These are phyloP conservation scores for Mortierella sp. DNA, from an alignment of 371 early-diverging fungal genomes.

Conservation along the genomic window DNA sequence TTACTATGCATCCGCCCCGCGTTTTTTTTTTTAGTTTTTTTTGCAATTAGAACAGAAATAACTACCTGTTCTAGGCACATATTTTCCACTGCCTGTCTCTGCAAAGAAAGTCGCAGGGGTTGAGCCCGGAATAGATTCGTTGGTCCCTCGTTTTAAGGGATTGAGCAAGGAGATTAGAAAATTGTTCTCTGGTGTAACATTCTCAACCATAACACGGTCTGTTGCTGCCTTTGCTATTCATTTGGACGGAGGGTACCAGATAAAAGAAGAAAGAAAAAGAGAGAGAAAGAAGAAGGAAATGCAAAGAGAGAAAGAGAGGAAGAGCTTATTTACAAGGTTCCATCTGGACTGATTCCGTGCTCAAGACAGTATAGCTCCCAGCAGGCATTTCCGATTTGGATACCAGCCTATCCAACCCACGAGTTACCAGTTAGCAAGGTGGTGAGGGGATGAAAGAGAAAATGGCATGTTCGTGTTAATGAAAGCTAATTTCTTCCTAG, in stretches of 20 bases:
- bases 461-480: too few species aligned
- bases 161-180: constrained; percentile 19
- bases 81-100: constrained; percentile 97
- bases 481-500: too few species aligned
- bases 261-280: background rate
- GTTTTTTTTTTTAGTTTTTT: background rate
- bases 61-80: constrained; percentile 91
- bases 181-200: background rate
- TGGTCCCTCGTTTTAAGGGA: constrained; percentile 62
- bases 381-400: constrained; percentile 99
- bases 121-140: constrained; percentile 65
- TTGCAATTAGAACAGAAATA: constrained; percentile 29
- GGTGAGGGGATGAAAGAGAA: too few species aligned
- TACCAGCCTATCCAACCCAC: constrained; percentile 96
- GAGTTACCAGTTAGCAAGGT: too few species aligned
- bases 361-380: constrained; percentile 99
- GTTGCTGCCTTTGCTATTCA: background rate
- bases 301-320: background rate
- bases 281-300: background rate
- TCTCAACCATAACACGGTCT: background rate
- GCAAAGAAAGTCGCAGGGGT: constrained; percentile 96
- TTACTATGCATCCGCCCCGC: background rate
- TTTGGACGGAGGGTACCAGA: background rate
- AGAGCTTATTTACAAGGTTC: constrained; percentile 62
- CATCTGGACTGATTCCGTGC: constrained; percentile 98